Evolutionary conservation across 192 early-diverging fungal genomes (phyloP).

Genomic region (Coemansia sp.): DNA sequence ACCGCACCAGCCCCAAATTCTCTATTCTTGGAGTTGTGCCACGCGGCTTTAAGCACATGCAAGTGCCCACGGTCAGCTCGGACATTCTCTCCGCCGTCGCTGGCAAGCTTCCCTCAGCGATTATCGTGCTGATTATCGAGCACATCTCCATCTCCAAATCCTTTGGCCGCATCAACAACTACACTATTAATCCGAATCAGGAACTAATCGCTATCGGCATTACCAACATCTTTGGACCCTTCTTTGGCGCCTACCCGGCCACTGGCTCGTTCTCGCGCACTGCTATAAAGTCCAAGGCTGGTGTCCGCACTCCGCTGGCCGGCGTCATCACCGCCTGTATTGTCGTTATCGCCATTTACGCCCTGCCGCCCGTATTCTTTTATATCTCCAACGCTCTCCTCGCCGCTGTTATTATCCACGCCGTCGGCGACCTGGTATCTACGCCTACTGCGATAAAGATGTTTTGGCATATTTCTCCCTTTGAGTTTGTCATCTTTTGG

Average conservation of each 20-base stretch:
- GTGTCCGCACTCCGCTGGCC: conserved; percentile 80
- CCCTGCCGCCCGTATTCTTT: conserved; percentile 82
- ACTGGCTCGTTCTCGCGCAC: conserved; percentile 95
- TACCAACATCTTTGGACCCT: conserved; percentile 85
- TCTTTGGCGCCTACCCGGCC: conserved; percentile 86
- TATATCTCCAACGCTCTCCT: conserved; percentile 84
- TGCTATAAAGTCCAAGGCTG: conserved; percentile 89
- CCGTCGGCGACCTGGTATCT: conserved; percentile 80
- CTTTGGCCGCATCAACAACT: conserved; percentile 85
- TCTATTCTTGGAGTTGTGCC: conserved; percentile 76
- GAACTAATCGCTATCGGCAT: conserved; percentile 88
- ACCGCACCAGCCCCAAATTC: conserved; percentile 56
- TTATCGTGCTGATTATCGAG: conserved; percentile 84
- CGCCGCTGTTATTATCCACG: conserved; percentile 83
- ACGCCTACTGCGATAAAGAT: conserved; percentile 62
- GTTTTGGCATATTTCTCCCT: conserved; percentile 68
- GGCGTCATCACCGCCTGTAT: conserved; percentile 78
- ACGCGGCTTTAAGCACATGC: conserved; percentile 69
- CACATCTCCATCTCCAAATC: conserved; percentile 89
- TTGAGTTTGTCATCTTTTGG: conserved; percentile 54
- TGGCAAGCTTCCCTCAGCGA: conserved; percentile 64
- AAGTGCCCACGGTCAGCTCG: conserved; percentile 60
- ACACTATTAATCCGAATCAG: conserved; percentile 84
- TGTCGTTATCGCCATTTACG: conserved; percentile 82
- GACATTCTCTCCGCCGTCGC: conserved; percentile 59